Base-by-base conservation (phyloP, 345 rosid genomes). In the Rhodomyrtus tomentosa region DNA sequence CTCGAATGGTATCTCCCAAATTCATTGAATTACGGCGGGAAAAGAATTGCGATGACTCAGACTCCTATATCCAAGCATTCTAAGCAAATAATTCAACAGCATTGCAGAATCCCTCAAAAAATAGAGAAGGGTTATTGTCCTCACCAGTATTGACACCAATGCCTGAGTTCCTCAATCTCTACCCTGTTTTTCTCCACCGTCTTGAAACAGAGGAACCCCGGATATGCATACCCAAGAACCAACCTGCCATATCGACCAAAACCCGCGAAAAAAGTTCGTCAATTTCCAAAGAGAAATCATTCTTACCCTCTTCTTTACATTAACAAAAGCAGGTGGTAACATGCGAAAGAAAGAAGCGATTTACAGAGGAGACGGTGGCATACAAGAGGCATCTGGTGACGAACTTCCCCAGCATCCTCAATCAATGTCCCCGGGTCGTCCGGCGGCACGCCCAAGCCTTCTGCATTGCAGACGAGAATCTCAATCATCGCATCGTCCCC, bases 121-220 rank as follows among this genome's bases (percentile, higher is more conserved):
- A 20, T 38, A 68, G 32, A 27, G 82, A 36, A 10, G 49, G 68
- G 40, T 29, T 38, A 27, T 21, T 49, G 50, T 42, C 51, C 83
- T 88, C 89, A 95, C 99, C 99, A 97, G 84, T 97, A 95, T 89
- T 95, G 94, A 85, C 99, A 95, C 99, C 99, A 97, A 84, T 92
- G 95, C 85, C 95, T 90, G 89, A 97, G 95, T 88, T 94, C 95
- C 51, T 92, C 98, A 81, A 92, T 92, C 32, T 94, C 91, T 25
- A 94, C 94, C 86, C 58, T 91, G 88, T 95, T 97, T 89, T 91
- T 94, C 95, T 97, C 99, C 54, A 95, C 93, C 40, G 93, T 62
- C 89, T 95, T 97, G 85, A 86, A 97, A 88, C 98, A 97, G 88
- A 92, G 98, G 42, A 95, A 92, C 25, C 98, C 99, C 8, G 99